Percentiles rank a stretch among this genome's conserved stretches.
phyloP scores from a whole-genome alignment of 352 stramenopile genomes.

The Halophytophthora polymorphica region DNA sequence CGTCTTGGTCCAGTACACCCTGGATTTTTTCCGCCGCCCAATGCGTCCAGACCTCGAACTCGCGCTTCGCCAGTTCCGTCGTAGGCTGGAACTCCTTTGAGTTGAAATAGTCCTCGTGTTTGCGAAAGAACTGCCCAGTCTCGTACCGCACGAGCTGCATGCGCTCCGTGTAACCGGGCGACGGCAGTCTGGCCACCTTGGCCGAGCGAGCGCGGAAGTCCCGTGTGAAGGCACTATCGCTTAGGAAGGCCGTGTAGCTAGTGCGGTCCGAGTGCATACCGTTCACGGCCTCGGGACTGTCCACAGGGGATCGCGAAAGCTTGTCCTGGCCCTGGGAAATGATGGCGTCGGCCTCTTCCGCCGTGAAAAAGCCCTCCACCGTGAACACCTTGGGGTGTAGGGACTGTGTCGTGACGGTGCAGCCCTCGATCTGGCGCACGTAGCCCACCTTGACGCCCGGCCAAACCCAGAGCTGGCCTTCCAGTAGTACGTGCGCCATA shows the following conservation, averaged over 20 bases:
- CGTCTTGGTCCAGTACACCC: constrained; percentile 3
- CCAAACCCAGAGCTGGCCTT: constrained; percentile 77
- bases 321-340: constrained; percentile 44
- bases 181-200: constrained; percentile 45
- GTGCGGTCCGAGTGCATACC: constrained; percentile 63
- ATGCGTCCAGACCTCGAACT: constrained; percentile 44
- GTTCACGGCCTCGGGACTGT: constrained; percentile 49
- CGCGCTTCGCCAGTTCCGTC: constrained; percentile 29
- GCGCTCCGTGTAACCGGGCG: constrained; percentile 43
- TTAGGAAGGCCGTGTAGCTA: constrained; percentile 67
- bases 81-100: constrained; percentile 60
- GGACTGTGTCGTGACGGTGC: constrained; percentile 58
- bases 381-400: constrained; percentile 62
- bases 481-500: constrained; percentile 64
- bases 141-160: constrained; percentile 73
- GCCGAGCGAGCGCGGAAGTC: constrained; percentile 52
- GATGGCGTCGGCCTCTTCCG: constrained; percentile 54
- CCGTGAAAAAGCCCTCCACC: constrained; percentile 58
- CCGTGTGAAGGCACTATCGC: constrained; percentile 61
- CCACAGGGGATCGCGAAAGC: constrained; percentile 53
- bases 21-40: constrained; percentile 46
- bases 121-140: constrained; percentile 67
- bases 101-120: constrained; percentile 78
- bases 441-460: constrained; percentile 68
- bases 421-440: constrained; percentile 43